Conservation (phyloP, 2,329 filamentous ascomycete species). For the Trichoderma harzianum region DNA sequence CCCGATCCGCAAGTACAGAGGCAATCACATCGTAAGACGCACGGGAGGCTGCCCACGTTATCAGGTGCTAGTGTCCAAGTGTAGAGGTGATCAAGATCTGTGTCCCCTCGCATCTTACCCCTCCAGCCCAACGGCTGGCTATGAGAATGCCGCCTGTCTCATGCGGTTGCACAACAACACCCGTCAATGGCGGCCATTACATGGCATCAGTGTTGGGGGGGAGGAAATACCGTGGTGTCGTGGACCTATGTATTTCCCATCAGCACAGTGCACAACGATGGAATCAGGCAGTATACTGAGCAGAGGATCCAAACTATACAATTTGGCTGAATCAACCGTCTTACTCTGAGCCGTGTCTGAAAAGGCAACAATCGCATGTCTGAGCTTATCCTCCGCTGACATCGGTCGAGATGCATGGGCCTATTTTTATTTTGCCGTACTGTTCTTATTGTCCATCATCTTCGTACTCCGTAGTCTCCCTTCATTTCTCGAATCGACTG, state of each 20-base stretch:
- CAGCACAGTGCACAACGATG: neutral
- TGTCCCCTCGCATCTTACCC: neutral
- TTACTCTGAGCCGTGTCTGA: neutral
- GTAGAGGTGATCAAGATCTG: neutral
- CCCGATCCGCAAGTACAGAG: neutral
- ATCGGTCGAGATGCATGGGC: neutral
- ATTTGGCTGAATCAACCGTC: neutral
- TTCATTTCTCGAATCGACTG: neutral
- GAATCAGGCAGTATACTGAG: neutral
- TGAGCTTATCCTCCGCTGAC: neutral
- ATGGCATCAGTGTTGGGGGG: neutral
- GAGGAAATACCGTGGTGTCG: neutral
- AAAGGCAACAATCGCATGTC: neutral
- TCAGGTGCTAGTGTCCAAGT: neutral
- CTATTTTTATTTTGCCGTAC: neutral
- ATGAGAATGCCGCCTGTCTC: constrained; percentile 2
- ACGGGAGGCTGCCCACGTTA: neutral
- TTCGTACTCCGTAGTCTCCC: neutral
- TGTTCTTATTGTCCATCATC: neutral
- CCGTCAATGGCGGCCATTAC: neutral
- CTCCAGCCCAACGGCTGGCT: neutral
- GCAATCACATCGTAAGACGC: neutral
- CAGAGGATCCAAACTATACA: neutral
- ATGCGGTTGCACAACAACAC: neutral
- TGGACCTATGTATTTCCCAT: neutral